Evolutionary conservation across 129 eudicot species (phyloP).

Genomic region (Heracleum sosnowskyi): DNA sequence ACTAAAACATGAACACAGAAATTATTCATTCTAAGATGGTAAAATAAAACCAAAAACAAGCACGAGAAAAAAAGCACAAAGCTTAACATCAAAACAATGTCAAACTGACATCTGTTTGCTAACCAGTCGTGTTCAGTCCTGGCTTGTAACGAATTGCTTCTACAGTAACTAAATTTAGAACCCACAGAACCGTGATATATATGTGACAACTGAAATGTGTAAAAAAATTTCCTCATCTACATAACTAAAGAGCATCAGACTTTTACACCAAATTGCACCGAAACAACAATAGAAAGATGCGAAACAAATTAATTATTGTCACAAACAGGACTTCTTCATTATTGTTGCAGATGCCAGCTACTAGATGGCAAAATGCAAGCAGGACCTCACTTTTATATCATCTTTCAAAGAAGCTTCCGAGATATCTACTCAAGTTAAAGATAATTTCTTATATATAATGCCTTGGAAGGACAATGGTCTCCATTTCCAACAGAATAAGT

Average conservation of each 20-base stretch:
- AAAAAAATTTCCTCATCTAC: neutral
- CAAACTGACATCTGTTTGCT: neutral
- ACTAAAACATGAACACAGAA: neutral
- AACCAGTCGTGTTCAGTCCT: neutral
- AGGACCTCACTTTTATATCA: neutral
- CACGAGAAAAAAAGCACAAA: neutral
- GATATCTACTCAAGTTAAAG: neutral
- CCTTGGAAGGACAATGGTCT: neutral
- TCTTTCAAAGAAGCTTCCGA: neutral
- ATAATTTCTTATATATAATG: neutral
- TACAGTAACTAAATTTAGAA: neutral
- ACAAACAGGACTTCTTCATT: neutral
- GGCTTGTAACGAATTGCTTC: neutral
- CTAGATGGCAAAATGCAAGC: neutral
- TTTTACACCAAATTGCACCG: neutral
- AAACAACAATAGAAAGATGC: neutral
- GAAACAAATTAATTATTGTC: neutral
- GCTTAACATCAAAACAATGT: neutral
- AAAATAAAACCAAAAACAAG: neutral
- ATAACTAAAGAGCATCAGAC: neutral
- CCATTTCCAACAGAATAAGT: neutral
- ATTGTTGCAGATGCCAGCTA: neutral
- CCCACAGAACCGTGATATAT: neutral
- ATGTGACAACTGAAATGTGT: neutral
- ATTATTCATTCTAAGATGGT: neutral